Evolutionary conservation across 148 eudicot genomes (phyloP).

Genomic region (Fagopyrum esculentum): DNA sequence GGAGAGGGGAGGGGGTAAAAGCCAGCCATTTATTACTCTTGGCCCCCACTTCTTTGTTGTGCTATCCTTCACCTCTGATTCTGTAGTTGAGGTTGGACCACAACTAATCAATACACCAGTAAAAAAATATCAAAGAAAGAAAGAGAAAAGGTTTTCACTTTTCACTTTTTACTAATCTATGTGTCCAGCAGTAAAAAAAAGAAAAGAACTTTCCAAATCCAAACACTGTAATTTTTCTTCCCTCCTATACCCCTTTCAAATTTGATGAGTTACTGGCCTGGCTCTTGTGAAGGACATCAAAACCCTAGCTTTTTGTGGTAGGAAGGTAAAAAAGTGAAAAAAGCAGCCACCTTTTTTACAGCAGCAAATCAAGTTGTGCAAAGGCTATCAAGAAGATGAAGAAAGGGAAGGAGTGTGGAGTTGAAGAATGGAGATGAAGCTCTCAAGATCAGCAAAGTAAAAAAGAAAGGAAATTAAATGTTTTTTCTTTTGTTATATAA

Average conservation of each 20-base stretch:
- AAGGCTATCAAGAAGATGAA: too few species aligned
- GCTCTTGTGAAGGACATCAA: background rate
- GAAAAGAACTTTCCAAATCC: background rate
- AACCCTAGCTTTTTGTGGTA: slow-evolving; percentile 2
- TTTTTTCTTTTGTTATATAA: background rate
- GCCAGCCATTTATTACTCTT: slow-evolving; percentile 11
- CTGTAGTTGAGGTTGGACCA: slow-evolving; percentile 15
- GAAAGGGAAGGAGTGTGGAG: slow-evolving; percentile 9
- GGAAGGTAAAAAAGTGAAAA: background rate
- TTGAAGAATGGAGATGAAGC: background rate
- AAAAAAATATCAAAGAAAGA: background rate
- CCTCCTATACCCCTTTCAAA: background rate
- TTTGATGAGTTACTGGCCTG: background rate
- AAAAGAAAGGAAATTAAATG: background rate
- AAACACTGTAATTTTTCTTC: slow-evolving; percentile 12
- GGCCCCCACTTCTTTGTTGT: slow-evolving; percentile 6
- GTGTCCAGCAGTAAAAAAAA: slow-evolving; percentile 3
- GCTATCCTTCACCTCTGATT: slow-evolving; percentile 12
- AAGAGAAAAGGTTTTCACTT: background rate
- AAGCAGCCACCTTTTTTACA: slow-evolving; percentile 3
- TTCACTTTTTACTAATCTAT: background rate
- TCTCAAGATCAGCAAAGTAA: background rate
- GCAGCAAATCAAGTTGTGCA: background rate
- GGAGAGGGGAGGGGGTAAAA: background rate
- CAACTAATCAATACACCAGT: slow-evolving; percentile 6